Evolutionary conservation across 2,329 filamentous ascomycete species (phyloP), one percentile per base, ranked within the genome.

Genomic region (Xylariomycetidae sp.): DNA sequence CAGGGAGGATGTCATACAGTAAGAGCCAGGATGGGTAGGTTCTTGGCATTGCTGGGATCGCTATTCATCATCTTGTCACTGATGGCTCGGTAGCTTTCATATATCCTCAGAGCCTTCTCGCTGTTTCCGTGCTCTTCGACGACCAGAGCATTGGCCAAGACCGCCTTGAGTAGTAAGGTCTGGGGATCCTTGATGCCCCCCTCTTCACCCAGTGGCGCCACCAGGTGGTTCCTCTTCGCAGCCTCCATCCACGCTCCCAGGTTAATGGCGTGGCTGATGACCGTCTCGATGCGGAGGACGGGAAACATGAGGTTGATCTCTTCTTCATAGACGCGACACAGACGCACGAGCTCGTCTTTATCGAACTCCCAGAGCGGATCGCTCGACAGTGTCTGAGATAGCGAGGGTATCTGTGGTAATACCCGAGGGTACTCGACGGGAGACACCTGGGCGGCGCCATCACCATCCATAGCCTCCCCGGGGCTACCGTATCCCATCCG

Each of bases 231-330:
- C 29, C 56, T 61, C 27, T 60, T 61, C 5, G 62, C 49, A 0
- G 62, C 54, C 45, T 88, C 84, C 53, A 92, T 79, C 56, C 86
- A 92, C 0, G 75, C 69, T 36, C 81, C 82, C 1, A 95, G 64
- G 38, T 72, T 70, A 41, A 75, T 80, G 6, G 82, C 80, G 55
- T 94, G 85, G 5, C 69, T 66, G 23, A 85, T 79, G 25, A 94
- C 66, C 26, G 72, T 71, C 26, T 84, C 76, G 22, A 94, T 83
- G 46, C 86, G 76, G 29, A 94, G 59, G 4, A 95, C 76, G 0
- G 90, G 90, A 56, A 94, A 95, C 87, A 95, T 94, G 50, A 90
- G 76, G 27, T 87, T 87, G 50, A 94, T 82, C 56, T 96, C 89
- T 49, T 96, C 88, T 46, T 94, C 85, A 53, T 92, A 90, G 0